These are phyloP conservation scores for Pascua sp. DNA, from an alignment of 1,284 basidiomycete genomes.

Conservation along the genomic window DNA sequence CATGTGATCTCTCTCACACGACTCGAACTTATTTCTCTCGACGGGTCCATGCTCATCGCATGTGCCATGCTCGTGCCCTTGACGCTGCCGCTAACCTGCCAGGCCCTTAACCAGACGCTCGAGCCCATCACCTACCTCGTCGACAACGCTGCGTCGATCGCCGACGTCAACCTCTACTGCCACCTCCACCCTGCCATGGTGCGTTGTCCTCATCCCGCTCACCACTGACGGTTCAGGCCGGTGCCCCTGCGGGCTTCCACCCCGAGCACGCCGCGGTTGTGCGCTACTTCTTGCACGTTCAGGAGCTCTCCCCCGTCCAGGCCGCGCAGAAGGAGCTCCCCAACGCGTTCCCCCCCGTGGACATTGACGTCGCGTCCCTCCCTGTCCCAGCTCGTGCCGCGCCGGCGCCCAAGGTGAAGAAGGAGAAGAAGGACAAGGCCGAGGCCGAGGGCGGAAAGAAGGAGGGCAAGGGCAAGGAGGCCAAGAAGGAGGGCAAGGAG, in stretches of 20 bases:
- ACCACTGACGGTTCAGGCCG: constrained; percentile 17
- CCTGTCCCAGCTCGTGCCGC: constrained; percentile 69
- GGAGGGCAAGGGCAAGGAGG: constrained; percentile 35
- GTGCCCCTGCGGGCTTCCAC: constrained; percentile 58
- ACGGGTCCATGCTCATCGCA: too few relatives aligned
- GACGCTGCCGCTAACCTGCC: neutral
- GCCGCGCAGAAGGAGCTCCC: constrained; percentile 43
- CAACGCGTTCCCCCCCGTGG: constrained; percentile 58
- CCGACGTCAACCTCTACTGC: constrained; percentile 80
- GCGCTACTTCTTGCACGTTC: constrained; percentile 91
- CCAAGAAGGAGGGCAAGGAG: constrained; percentile 16
- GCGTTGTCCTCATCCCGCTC: constrained; percentile 38
- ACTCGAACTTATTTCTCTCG: too few relatives aligned
- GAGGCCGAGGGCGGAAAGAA: constrained; percentile 33
- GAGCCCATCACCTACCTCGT: constrained; percentile 75
- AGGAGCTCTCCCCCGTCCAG: constrained; percentile 60
- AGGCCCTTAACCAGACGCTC: constrained; percentile 73
- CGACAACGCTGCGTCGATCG: constrained; percentile 71
- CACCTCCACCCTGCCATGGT: constrained; percentile 74
- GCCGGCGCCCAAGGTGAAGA: constrained; percentile 68
- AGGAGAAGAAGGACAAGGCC: constrained; percentile 56
- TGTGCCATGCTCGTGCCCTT: too few relatives aligned
- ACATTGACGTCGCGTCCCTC: constrained; percentile 70
- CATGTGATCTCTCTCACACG: too few relatives aligned
- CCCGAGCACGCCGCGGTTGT: constrained; percentile 73